Conservation (phyloP, 805 yeast species). For the Metschnikowia proteae region DNA sequence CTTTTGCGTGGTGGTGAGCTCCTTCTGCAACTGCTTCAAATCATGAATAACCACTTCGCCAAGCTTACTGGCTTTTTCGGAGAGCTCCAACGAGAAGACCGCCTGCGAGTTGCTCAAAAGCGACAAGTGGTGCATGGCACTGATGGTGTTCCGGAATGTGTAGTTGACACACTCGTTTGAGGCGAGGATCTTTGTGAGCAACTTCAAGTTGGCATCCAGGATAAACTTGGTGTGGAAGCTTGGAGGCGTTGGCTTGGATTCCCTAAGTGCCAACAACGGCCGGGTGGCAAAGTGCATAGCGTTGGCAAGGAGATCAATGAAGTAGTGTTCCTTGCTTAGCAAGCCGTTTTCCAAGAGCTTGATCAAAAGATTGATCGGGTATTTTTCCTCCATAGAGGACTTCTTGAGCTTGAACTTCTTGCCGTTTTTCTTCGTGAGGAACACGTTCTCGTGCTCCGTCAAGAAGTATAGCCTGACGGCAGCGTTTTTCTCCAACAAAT, state of each 20-base stretch:
- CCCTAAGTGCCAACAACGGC: constrained; percentile 53
- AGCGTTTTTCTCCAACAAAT: constrained; percentile 60
- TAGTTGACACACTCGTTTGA: constrained; percentile 82
- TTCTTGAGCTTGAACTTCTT: constrained; percentile 36
- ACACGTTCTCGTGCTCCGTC: constrained; percentile 63
- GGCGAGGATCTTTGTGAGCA: constrained; percentile 62
- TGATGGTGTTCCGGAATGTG: constrained; percentile 78
- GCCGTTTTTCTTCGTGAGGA: constrained; percentile 29
- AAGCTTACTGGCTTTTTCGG: constrained; percentile 57
- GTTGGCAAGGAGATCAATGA: constrained; percentile 74
- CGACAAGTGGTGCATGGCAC: constrained; percentile 74
- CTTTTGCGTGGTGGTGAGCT: constrained; percentile 28
- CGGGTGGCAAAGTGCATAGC: constrained; percentile 74
- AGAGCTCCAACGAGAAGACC: constrained; percentile 64
- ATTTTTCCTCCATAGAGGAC: constrained; percentile 40
- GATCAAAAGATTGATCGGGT: constrained; percentile 70
- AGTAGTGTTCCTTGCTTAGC: constrained; percentile 66
- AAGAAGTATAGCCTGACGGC: constrained; percentile 72
- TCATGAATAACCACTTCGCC: constrained; percentile 56
- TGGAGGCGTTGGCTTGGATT: constrained; percentile 42
- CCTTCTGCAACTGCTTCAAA: constrained; percentile 45
- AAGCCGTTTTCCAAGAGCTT: constrained; percentile 56
- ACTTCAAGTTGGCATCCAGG: constrained; percentile 57
- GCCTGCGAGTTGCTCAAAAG: constrained; percentile 56
- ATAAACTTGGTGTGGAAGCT: constrained; percentile 32